Evolutionary conservation across 768 basidiomycete genomes (phyloP).

Genomic region (Hygrocybe punicea): DNA sequence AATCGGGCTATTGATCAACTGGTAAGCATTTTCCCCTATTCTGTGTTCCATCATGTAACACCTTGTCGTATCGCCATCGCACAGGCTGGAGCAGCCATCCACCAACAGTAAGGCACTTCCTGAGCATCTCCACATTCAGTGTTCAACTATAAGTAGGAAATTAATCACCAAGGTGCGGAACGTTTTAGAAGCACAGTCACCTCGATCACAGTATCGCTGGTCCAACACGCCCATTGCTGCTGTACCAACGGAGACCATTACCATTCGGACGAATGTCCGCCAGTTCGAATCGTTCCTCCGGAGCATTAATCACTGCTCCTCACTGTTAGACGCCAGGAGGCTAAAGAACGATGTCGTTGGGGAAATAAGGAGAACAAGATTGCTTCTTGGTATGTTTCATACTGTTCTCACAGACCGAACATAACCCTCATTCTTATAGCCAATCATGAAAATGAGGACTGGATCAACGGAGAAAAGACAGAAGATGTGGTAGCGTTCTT

Average conservation of each 20-base stretch:
- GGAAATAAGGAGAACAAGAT: constrained; percentile 81
- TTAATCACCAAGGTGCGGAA: constrained; percentile 85
- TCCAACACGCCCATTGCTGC: constrained; percentile 36
- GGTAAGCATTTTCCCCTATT: constrained; percentile 46
- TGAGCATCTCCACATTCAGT: constrained; percentile 4
- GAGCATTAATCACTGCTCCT: constrained; percentile 78
- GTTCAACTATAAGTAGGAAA: constrained; percentile 47
- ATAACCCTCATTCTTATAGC: constrained; percentile 40
- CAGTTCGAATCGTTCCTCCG: constrained; percentile 91
- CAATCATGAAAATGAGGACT: constrained; percentile 82
- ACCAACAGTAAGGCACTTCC: constrained; percentile 42
- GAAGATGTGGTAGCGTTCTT: constrained; percentile 85
- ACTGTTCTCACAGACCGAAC: background rate
- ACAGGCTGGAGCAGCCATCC: constrained; percentile 51
- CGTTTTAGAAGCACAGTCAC: constrained; percentile 76
- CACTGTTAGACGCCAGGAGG: constrained; percentile 82
- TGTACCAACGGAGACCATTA: constrained; percentile 65
- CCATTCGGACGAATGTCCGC: constrained; percentile 71
- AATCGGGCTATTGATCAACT: constrained; percentile 89
- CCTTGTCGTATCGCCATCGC: background rate
- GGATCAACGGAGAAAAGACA: constrained; percentile 82
- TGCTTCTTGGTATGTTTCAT: constrained; percentile 56
- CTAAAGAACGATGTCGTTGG: constrained; percentile 89
- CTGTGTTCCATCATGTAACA: background rate
- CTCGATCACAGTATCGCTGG: constrained; percentile 46